Evolutionary conservation across 257 asterid species (phyloP).

Genomic region (Petunia secreta): DNA sequence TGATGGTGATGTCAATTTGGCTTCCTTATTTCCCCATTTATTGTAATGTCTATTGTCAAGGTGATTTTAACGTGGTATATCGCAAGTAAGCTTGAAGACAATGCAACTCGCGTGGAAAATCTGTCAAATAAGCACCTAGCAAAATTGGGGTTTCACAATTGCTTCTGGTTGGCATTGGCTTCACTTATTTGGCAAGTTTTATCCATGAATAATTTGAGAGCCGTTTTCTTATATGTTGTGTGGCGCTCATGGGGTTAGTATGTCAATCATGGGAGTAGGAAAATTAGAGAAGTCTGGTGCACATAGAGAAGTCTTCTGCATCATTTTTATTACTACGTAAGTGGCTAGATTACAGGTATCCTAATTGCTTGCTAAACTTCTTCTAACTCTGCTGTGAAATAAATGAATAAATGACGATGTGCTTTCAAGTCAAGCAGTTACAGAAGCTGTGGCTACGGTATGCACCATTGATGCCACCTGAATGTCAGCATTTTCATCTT

Average conservation of each 20-base stretch:
- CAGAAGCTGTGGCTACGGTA: constrained; percentile 52
- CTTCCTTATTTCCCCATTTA: too few species aligned
- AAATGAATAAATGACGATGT: background rate
- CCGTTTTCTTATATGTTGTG: background rate
- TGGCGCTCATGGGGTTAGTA: background rate
- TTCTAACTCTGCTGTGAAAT: background rate
- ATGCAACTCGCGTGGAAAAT: too few species aligned
- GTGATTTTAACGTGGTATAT: too few species aligned
- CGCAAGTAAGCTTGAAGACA: too few species aligned
- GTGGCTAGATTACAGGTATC: background rate
- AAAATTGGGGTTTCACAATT: too few species aligned
- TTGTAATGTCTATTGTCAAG: too few species aligned
- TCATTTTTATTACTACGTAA: constrained; percentile 12
- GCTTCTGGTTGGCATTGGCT: too few species aligned
- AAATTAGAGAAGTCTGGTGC: background rate
- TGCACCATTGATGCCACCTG: constrained; percentile 26
- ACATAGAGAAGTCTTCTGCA: background rate
- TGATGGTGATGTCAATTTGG: too few species aligned
- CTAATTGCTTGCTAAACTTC: background rate
- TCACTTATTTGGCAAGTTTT: too few species aligned
- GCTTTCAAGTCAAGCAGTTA: constrained; percentile 39
- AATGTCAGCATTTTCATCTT: constrained; percentile 37
- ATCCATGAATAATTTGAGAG: background rate
- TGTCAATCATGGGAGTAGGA: background rate
- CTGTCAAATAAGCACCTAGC: too few species aligned